Base-by-base conservation (phyloP, 2,329 filamentous ascomycete species). In the Colletotrichum tropicicola region DNA sequence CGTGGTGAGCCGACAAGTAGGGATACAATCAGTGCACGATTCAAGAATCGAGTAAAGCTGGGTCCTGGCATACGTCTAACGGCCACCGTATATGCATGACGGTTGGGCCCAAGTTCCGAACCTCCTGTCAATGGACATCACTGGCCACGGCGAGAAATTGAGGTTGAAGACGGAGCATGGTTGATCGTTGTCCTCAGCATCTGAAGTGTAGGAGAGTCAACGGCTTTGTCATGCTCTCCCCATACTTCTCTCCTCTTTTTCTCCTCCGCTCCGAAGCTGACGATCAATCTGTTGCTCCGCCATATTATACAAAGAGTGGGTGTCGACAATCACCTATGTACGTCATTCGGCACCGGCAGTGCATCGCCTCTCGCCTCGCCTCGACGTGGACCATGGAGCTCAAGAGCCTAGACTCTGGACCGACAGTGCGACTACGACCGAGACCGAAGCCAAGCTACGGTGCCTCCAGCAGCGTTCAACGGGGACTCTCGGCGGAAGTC, bases 261-360 rank as follows among this genome's bases (percentile, higher is more conserved):
- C 28, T 49, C 49, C 57, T 61, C 49, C 49, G 49, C 44, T 27
- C 49, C 62, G 45, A 49, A 56, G 43, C 49, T 62, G 57, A 55
- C 49, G 57, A 61, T 55, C 57, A 51, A 51, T 60, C 17, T 25
- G 51, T 32, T 61, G 57, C 62, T 65, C 62, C 62, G 62, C 62
- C 49, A 51, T 65, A 21, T 21, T 65, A 21, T 21, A 37, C 49
- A 28, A 56, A 32, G 37, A 56, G 62, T 65, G 62, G 62, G 62
- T 65, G 56, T 51, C 57, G 49, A 41, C 43, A 30, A 48, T 48
- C 23, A 39, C 30, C 25, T 30, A 54, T 65, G 61, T 65, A 65
- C 62, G 62, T 61, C 62, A 65, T 65, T 56, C 62, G 57, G 62
- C 49, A 55, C 54, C 61, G 61, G 61, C 62, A 62, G n/a, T 65